Evolutionary conservation across 331 rosid genomes (phyloP).

Genomic region (Saraca asoca): DNA sequence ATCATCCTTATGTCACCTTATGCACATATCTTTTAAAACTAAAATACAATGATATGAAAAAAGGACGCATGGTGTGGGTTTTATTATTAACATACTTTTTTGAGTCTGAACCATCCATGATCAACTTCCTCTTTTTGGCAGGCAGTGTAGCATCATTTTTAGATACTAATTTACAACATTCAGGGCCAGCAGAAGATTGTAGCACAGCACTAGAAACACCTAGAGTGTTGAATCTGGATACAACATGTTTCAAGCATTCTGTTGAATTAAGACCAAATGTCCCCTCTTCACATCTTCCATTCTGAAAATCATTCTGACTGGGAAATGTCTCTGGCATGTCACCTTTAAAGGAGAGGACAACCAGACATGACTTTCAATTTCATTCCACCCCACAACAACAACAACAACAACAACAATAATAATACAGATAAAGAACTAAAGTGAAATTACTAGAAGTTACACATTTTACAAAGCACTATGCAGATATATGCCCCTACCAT

Average conservation of each 20-base stretch:
- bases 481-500: too few species aligned
- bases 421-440: too few species aligned
- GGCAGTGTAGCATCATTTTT: constrained; percentile 70
- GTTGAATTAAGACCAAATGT: constrained; percentile 48
- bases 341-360: constrained; percentile 57
- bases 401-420: too few species aligned
- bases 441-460: too few species aligned
- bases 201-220: constrained; percentile 71
- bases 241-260: constrained; percentile 71
- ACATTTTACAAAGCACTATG: neutral
- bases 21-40: constrained; percentile 9
- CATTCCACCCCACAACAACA: constrained; percentile 35
- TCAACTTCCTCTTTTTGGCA: constrained; percentile 69
- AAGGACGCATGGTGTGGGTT: constrained; percentile 29
- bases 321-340: constrained; percentile 47
- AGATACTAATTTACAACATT: constrained; percentile 57
- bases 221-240: constrained; percentile 68
- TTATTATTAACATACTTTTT: constrained; percentile 62
- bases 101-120: constrained; percentile 70
- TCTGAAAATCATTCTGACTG: constrained; percentile 52
- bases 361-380: constrained; percentile 40
- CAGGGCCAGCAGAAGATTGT: constrained; percentile 71
- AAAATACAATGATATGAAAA: constrained; percentile 2
- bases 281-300: constrained; percentile 51
- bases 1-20: too few species aligned